Percentiles rank a stretch among this genome's conserved stretches.
These are phyloP conservation scores for Leccinum proximum DNA, from an alignment of 1,284 basidiomycete species.

Conservation along the genomic window DNA sequence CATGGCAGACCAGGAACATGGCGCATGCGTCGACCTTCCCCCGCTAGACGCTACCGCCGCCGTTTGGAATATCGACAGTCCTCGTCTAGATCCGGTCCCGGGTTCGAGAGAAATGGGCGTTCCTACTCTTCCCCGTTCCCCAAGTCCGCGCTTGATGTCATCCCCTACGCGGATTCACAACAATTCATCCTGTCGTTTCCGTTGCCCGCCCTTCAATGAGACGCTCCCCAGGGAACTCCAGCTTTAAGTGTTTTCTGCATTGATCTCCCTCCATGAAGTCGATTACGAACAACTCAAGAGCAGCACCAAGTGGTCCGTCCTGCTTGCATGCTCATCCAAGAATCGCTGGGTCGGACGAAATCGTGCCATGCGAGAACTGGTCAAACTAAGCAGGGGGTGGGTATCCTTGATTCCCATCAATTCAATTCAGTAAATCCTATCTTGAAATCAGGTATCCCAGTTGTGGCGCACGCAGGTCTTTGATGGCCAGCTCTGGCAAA, in stretches of 20 bases:
- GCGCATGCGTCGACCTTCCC: no score
- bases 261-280: slow-evolving; percentile 52
- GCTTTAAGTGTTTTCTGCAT: slow-evolving; percentile 52
- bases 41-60: no score
- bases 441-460: no score
- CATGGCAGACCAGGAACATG: no score
- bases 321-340: slow-evolving; percentile 51
- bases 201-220: slow-evolving; percentile 53
- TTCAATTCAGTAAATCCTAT: slow-evolving; percentile 4
- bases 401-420: slow-evolving; percentile 22
- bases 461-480: no score
- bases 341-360: slow-evolving; percentile 71
- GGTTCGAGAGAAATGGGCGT: slow-evolving; percentile 40
- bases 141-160: slow-evolving; percentile 47
- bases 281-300: slow-evolving; percentile 43
- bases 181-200: slow-evolving; percentile 45
- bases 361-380: slow-evolving; percentile 71
- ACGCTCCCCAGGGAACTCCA: slow-evolving; percentile 74
- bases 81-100: slow-evolving; percentile 14
- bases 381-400: slow-evolving; percentile 78
- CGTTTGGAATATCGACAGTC: slow-evolving; percentile 9
- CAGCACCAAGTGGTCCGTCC: slow-evolving; percentile 53
- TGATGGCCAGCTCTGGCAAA: no score
- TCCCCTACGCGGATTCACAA: slow-evolving; percentile 13
- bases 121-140: slow-evolving; percentile 65